A percentile compares a stretch with the other conserved stretches of the same genome.
These are phyloP conservation scores for Xerocomus brunneocitrinus DNA, from an alignment of 768 basidiomycete genomes.

Conservation along the genomic window DNA sequence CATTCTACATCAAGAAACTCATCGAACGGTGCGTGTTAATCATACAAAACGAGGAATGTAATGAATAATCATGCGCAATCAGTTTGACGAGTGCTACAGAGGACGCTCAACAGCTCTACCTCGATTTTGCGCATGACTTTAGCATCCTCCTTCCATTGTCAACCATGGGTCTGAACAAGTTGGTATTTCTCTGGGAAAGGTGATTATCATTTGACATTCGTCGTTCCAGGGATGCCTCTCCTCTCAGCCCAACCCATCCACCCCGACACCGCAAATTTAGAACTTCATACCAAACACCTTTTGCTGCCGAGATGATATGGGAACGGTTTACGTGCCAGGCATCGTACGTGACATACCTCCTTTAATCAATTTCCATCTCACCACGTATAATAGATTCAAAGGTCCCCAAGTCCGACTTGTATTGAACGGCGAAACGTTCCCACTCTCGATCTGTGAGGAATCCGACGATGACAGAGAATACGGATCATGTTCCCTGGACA, in stretches of 20 bases:
- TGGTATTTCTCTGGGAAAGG: neutral
- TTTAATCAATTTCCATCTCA: neutral
- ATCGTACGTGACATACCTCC: constrained; percentile 23
- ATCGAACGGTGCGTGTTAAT: constrained; percentile 31
- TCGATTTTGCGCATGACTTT: constrained; percentile 41
- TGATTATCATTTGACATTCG: neutral
- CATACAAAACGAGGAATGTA: neutral
- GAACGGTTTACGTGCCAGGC: constrained; percentile 37
- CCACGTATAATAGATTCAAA: constrained; percentile 18
- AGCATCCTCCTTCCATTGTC: constrained; percentile 37
- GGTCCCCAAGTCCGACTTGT: constrained; percentile 39
- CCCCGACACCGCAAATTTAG: constrained; percentile 31
- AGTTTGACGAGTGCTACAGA: constrained; percentile 33
- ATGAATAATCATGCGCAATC: neutral
- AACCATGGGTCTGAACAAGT: constrained; percentile 36
- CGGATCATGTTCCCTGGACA: constrained; percentile 36
- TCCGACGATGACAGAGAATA: constrained; percentile 26
- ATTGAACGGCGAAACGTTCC: constrained; percentile 38
- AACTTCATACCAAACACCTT: constrained; percentile 37
- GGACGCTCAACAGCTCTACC: constrained; percentile 20
- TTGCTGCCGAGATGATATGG: constrained; percentile 41
- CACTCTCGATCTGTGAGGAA: constrained; percentile 34
- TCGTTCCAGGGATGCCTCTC: constrained; percentile 26
- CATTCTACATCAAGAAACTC: constrained; percentile 36
- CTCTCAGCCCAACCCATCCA: constrained; percentile 28